Evolutionary conservation across 2,329 filamentous ascomycete genomes (phyloP), one percentile per base, ranked within the genome.

Genomic region (Fusarium oligoseptatum): DNA sequence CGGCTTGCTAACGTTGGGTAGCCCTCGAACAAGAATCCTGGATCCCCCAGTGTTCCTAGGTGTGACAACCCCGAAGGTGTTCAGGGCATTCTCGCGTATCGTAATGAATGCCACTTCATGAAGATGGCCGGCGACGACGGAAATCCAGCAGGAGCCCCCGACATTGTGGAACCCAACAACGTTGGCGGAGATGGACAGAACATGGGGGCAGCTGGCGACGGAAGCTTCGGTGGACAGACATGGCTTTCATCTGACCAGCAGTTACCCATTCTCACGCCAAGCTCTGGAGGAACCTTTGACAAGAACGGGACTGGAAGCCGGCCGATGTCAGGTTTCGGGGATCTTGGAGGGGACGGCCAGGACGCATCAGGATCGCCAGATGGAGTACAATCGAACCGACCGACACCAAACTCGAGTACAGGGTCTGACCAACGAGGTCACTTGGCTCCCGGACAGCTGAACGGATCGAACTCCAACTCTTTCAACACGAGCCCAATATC

Each of bases 361-460:
- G 87, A 88, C 48, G 78, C 86, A 65, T 87, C 86, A 1, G 83
- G 82, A 4, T 89, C 88, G 0, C 85, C 88, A 3, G 88, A 88
- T 20, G 84, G 83, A 24, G 84, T 83, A 8, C 82, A 82, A 57
- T 90, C 89, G 3, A 89, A 85, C 70, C 83, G 87, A n/a, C 88
- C 86, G 24, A 92, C 90, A 12, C 90, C 90, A 4, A 91, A 89
- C 75, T 92, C 90, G 5, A 90, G 87, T 76, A 78, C 74, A 66
- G 75, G 75, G 24, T 81, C 82, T 15, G 82, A 83, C 9, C 73
- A 75, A 15, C 77, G 79, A 34, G 79, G 65, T 60, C 80, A 74
- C 71, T 72, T 78, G 32, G 77, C 67, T 8, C 75, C 76, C 43
- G 81, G 82, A 15, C 80, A 81, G 15, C 77, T 84, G 67, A 81